Base-by-base conservation (phyloP, 1,284 basidiomycete genomes). In the Ceratobasidium theobromae region DNA sequence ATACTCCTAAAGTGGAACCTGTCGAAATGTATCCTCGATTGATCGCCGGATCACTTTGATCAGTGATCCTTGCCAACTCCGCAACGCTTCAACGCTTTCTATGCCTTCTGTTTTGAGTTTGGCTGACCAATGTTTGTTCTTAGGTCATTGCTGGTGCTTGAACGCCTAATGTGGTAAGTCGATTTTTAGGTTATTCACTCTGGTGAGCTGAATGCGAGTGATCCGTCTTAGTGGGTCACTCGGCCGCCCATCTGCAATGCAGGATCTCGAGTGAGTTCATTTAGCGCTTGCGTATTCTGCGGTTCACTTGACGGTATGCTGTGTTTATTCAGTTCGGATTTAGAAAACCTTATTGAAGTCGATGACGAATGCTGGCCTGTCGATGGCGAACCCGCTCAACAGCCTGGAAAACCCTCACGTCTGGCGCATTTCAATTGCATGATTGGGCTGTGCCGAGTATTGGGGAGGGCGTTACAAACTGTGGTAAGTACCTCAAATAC, bases 321-420 rank as follows among this genome's bases (percentile, higher is more conserved):
- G 33, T 11, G 30, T 9, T 40, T n/a, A 2, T 40, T 9, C 25
- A 64, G 60, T 25, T 52, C 49, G 5, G 60, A 64, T 33, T 32
- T 64, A 9, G 60, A 53, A 9, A 30, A 41, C n/a, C 38, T 49
- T 6, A 30, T 64, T 21, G 60, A 64, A 23, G 41, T 53, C 1
- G 60, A 64, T 16, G 60, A 64, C 38, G 60, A 64, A 30, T 21
- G 43, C 25, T 64, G 60, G 60, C 60, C 60, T 2, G 18, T 53
- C 11, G 28, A 21, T 3, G 49, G 49, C 6, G 35, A 30, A 25
- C 60, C 48, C 3, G 23, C 12, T 9, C 60, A 64, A 43, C 48
- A 41, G 1, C 8, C 28, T 23, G 60, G 28, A 3, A 21, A 43
- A 43, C 60, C 60, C 4, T 52, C 35, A 0, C 33, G 33, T 18